Evolutionary conservation across 1,284 basidiomycete genomes (phyloP).

Genomic region (Flammula alnicola): DNA sequence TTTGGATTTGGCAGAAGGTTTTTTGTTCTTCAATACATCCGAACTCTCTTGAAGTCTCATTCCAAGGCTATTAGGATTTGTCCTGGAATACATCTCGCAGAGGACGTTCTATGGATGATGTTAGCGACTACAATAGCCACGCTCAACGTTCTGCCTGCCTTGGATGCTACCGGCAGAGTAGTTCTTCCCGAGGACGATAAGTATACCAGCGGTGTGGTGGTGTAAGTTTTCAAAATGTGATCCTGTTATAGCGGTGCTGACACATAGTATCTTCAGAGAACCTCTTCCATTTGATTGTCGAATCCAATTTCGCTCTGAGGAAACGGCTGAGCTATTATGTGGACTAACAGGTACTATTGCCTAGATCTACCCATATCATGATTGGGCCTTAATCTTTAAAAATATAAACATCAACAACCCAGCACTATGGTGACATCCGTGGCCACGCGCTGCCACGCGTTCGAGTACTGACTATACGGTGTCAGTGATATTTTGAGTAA

Average conservation of each 20-base stretch:
- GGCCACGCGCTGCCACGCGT: too few species aligned
- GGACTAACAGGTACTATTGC: too few species aligned
- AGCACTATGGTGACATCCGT: too few species aligned
- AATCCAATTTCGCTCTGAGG: too few species aligned
- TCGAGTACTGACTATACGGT: too few species aligned
- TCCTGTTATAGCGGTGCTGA: neutral
- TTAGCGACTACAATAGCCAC: constrained; percentile 8
- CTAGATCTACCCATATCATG: too few species aligned
- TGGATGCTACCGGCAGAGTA: constrained; percentile 7
- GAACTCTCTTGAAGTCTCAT: neutral
- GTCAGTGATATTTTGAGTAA: too few species aligned
- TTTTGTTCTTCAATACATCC: neutral
- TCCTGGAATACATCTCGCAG: constrained; percentile 8
- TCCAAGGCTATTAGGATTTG: neutral
- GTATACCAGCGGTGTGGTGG: constrained; percentile 4
- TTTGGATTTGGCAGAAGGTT: constrained; percentile 31
- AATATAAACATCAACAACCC: too few species aligned
- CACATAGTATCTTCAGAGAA: neutral
- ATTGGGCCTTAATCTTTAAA: too few species aligned
- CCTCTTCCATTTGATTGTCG: constrained; percentile 6
- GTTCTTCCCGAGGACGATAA: neutral
- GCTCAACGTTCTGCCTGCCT: constrained; percentile 8
- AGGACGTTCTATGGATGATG: constrained; percentile 4
- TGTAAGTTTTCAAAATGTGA: neutral
- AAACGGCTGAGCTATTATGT: too few species aligned